Evolutionary conservation across 768 basidiomycete species (phyloP), one percentile per base, ranked within the genome.

Genomic region (Mycena vulgaris): DNA sequence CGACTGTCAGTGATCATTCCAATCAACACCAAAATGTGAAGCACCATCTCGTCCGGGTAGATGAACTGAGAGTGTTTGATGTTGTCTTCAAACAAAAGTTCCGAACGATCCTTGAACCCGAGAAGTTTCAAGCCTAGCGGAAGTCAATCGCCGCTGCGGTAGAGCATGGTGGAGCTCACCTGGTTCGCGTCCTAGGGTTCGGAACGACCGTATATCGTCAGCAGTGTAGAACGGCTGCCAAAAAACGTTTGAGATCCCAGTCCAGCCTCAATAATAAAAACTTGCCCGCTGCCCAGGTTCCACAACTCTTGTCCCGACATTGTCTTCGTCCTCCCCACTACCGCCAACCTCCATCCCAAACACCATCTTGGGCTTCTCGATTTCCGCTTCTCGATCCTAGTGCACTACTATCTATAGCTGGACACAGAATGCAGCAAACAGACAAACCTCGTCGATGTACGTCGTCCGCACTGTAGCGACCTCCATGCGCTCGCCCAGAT

Each of bases 41-140:
- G 63, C 71, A 95, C 97, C 81, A 89, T 82, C 78, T 99, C 98
- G 75, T 97, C 92, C 0, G 98, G 98, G 78, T 95, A 95, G 63
- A 99, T 89, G 78, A 99, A 99, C 52, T 89, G 80, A 0, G 96
- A 92, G 80, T 98, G 96, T 76, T 95, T 97, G 76, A 98, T 80
- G 73, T 97, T 97, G 77, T 98, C 95, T 77, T 96, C 93, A 73
- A 97, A 93, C 2, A 82, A 81, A 1, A 99, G 86, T 71, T 92
- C 87, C 7, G 80, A 80, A 16, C 86, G 87, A 61, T 92, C 85
- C 78, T 96, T 96, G 85, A 98, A 99, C 6, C 98, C 98, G 30
- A 99, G 89, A 6, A 99, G 89, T 79, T 93, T 96, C 77, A 99
- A 89, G 14, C 92, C 95, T 95, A 17, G 57, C 19, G 4, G 58